Conservation (phyloP, 108 stramenopile genomes). For the Cafeteria roenbergensis region DNA sequence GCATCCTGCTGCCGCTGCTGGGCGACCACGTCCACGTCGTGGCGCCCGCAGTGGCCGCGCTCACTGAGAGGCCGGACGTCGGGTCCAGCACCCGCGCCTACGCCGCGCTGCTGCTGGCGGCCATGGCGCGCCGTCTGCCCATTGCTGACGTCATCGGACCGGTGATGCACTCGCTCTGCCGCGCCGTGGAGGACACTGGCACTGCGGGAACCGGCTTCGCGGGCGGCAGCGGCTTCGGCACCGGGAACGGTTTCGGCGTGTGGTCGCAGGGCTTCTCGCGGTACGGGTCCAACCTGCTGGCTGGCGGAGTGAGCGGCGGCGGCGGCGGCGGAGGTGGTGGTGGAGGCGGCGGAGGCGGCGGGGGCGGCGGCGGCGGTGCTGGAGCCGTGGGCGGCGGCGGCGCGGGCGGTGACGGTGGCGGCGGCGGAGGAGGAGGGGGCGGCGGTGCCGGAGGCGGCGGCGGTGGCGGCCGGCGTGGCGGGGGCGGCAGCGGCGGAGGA, state of each 20-base stretch:
- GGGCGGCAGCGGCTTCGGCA: too few species aligned
- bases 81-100: background rate
- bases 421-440: background rate
- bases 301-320: background rate
- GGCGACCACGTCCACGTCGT: background rate
- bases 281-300: background rate
- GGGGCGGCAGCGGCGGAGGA: background rate
- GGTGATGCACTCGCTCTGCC: too few species aligned
- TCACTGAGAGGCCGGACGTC: background rate
- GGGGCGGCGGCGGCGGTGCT: background rate
- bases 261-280: background rate
- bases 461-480: background rate
- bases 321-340: background rate
- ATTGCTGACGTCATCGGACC: too few species aligned
- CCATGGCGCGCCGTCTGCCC: too few species aligned
- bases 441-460: background rate
- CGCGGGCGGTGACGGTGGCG: background rate
- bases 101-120: background rate
- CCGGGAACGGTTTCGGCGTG: too few species aligned
- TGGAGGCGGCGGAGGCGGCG: slow-evolving; percentile 6
- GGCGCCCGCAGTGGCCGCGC: background rate
- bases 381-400: too few species aligned
- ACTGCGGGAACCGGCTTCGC: too few species aligned
- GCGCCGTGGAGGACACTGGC: too few species aligned
- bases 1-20: background rate